phyloP scores from a whole-genome alignment of 371 early-diverging fungal genomes.

The Coemansia sp. region DNA sequence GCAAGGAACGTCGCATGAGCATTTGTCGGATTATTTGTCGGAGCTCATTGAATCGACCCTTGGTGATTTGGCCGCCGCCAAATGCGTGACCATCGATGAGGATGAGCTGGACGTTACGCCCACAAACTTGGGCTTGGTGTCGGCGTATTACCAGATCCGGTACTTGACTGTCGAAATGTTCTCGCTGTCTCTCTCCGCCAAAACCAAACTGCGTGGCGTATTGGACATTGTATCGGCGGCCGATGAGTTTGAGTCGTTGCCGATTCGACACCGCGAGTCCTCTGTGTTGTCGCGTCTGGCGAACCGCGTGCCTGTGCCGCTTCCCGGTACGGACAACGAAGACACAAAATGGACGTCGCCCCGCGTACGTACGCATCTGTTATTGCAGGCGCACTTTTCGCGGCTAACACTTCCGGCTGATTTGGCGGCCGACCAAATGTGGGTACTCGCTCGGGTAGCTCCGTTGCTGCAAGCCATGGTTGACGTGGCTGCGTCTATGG shows the following conservation, averaged over 20 bases:
- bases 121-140: conserved; percentile 94
- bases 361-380: conserved; percentile 83
- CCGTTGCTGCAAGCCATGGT: conserved; percentile 91
- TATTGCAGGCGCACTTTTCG: conserved; percentile 93
- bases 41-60: conserved; percentile 91
- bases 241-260: conserved; percentile 86
- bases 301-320: conserved; percentile 69
- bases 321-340: conserved; percentile 16
- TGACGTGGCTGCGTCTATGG: conserved; percentile 90
- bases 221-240: conserved; percentile 90
- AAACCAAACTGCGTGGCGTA: conserved; percentile 86
- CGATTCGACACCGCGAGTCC: conserved; percentile 93
- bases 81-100: conserved; percentile 82
- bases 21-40: conserved; percentile 88
- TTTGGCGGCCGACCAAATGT: conserved; percentile 81
- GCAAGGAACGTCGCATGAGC: conserved; percentile 80
- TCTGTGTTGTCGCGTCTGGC: conserved; percentile 71
- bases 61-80: conserved; percentile 77
- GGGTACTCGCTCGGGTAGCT: conserved; percentile 56
- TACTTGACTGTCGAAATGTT: conserved; percentile 93
- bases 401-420: conserved; percentile 87
- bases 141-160: conserved; percentile 93
- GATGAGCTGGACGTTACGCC: conserved; percentile 64
- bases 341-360: conserved; percentile 64
- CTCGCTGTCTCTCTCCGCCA: conserved; percentile 75